Evolutionary conservation across 441 rosid species (phyloP), one percentile per base, ranked within the genome.

Genomic region (Pelargonium myrrhifolium): DNA sequence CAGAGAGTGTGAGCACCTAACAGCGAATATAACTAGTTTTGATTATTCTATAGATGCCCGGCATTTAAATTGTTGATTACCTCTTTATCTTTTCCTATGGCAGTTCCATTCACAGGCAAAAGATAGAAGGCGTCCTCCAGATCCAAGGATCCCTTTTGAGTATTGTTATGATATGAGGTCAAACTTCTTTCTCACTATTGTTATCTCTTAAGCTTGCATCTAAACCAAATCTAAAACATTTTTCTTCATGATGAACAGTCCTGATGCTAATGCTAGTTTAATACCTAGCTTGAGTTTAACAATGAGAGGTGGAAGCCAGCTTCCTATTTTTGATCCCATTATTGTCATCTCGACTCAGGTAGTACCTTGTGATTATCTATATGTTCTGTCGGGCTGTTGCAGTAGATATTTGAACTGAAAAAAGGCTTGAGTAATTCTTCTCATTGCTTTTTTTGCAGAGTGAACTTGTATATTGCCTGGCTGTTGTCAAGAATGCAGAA

Each of bases 91-190:
- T 2, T n/a, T 70, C 60, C 62, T 64, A 74, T 68, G 79, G 60
- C 82, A 81, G 93, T 85, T 85, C 60, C 80, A 84, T 72, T 83
- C 85, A 15, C 89, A 80, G 72, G 84, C 80, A 35, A 77, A 45
- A 68, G 85, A 87, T 79, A 83, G 68, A 73, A 81, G 74, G 7
- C 76, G 73, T 49, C 76, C 82, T 17, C 80, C 73, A 47, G 86
- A 87, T 80, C 65, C 80, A 56, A 82, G 86, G 72, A 83, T 87
- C 65, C 90, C 90, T 49, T 85, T 83, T 22, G 77, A 84, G 71
- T 84, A 75, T 70, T 84, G 93, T 64, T 85, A 84, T 67, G 82
- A 77, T 66, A 81, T 81, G 86, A 86, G 93, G 89, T 87, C 43
- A 61, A 61, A 39, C 61, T 68, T 64, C 64, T 69, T 11, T 62